These are phyloP conservation scores for Malassezia sympodialis DNA, from an alignment of 1,284 basidiomycete species.

Conservation along the genomic window DNA sequence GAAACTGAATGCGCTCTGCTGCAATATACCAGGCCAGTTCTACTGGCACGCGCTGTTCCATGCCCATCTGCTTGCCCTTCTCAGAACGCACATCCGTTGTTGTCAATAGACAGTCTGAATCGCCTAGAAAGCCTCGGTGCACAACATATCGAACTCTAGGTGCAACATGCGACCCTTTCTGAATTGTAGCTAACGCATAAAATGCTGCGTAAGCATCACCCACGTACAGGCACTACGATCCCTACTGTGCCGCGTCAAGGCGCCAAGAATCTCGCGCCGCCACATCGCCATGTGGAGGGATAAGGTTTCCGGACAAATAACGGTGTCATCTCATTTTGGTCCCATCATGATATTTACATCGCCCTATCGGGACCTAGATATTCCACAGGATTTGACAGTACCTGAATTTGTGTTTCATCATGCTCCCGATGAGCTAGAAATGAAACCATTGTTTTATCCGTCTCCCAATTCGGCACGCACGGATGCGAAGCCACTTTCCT, in stretches of 20 bases:
- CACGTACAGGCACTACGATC: slow-evolving; percentile 4
- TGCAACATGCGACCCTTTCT: not conserved
- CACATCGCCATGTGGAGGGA: not conserved
- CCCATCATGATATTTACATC: slow-evolving; percentile 31
- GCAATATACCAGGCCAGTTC: slow-evolving; percentile 14
- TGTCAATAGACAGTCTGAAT: slow-evolving; percentile 4
- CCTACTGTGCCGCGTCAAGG: not conserved
- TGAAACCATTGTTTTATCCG: slow-evolving; percentile 25
- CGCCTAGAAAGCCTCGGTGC: slow-evolving; percentile 14
- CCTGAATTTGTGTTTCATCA: slow-evolving; percentile 31
- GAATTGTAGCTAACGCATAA: slow-evolving; percentile 5
- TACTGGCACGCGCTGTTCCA: not conserved
- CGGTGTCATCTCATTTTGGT: not conserved
- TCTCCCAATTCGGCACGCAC: slow-evolving; percentile 20
- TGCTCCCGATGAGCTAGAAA: slow-evolving; percentile 19
- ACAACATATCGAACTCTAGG: slow-evolving; percentile 15
- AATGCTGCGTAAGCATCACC: not conserved
- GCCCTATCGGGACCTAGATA: slow-evolving; percentile 19
- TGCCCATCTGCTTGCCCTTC: slow-evolving; percentile 4
- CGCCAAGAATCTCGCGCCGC: not conserved
- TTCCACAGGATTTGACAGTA: slow-evolving; percentile 25
- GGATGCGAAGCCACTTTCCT: slow-evolving; percentile 23
- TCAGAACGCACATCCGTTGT: slow-evolving; percentile 13
- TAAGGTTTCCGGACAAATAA: not conserved
- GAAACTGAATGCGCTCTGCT: slow-evolving; percentile 7